Conservation (phyloP, 495 filamentous ascomycete genomes). For the Hyaloscypha bicolor region DNA sequence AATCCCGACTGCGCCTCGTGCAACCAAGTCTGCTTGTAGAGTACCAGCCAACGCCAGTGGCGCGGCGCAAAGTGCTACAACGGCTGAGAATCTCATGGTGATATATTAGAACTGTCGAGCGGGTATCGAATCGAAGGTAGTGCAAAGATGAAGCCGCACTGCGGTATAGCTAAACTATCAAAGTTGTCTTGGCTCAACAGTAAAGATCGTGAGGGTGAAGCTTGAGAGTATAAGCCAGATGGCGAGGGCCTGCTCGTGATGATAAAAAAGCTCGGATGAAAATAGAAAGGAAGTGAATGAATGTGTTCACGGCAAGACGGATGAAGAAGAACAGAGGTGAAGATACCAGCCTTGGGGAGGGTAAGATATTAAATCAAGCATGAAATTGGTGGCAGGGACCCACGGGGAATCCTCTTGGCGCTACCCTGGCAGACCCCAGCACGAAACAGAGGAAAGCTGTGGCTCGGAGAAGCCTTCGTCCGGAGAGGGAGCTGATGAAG, state of each 20-base stretch:
- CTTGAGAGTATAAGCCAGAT: constrained; percentile 31
- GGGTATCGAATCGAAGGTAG: constrained; percentile 28
- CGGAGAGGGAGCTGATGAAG: constrained; percentile 16
- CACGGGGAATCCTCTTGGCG: constrained; percentile 31
- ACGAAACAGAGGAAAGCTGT: constrained; percentile 50
- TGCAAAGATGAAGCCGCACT: constrained; percentile 29
- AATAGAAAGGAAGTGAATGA: constrained; percentile 41
- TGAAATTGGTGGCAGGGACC: constrained; percentile 43
- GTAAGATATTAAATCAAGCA: constrained; percentile 54
- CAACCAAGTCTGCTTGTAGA: constrained; percentile 31
- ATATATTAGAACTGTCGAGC: constrained; percentile 28
- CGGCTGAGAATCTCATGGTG: constrained; percentile 56
- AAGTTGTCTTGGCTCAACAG: constrained; percentile 29
- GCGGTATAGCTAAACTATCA: constrained; percentile 34
- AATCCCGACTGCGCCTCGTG: constrained; percentile 13
- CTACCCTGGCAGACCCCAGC: constrained; percentile 41
- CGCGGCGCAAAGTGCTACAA: constrained; percentile 48
- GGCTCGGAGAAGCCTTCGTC: constrained; percentile 36
- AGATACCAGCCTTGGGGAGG: constrained; percentile 36
- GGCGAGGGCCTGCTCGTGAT: constrained; percentile 61
- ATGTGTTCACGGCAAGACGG: constrained; percentile 34
- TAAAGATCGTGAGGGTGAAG: constrained; percentile 27
- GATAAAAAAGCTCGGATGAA: constrained; percentile 42
- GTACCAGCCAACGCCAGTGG: constrained; percentile 52
- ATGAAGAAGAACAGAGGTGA: constrained; percentile 40